phyloP scores from a whole-genome alignment of 2,329 filamentous ascomycete genomes.

The Aspergillus caelatus region DNA sequence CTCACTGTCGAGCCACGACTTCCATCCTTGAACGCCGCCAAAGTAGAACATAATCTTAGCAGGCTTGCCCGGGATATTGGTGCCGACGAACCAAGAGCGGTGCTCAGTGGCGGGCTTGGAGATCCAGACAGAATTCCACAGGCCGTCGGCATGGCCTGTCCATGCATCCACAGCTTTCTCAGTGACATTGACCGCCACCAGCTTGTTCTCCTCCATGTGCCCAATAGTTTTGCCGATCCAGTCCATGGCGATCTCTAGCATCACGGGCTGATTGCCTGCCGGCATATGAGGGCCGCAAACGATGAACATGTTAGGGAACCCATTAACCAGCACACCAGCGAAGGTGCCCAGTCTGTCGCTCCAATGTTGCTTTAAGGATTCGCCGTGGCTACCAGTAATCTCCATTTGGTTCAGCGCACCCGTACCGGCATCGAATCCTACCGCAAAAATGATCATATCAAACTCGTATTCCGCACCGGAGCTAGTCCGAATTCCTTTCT shows the following conservation, averaged over 20 bases:
- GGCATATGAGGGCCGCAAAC: conserved; percentile 13
- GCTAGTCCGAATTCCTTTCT: conserved; percentile 26
- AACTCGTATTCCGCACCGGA: conserved; percentile 24
- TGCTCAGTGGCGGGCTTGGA: conserved; percentile 3
- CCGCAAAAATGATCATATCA: conserved; percentile 31
- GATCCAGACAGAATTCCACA: conserved; percentile 1
- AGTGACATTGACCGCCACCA: neutral
- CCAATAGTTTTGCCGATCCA: conserved; percentile 1
- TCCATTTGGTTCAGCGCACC: conserved; percentile 35
- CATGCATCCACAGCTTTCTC: conserved; percentile 6
- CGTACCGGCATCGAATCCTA: conserved; percentile 46
- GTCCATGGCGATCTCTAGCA: neutral
- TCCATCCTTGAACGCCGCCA: conserved; percentile 2
- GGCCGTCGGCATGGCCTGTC: neutral
- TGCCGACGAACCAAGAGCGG: conserved; percentile 11
- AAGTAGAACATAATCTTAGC: conserved; percentile 11
- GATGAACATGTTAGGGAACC: conserved; percentile 59
- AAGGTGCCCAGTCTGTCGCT: conserved; percentile 44
- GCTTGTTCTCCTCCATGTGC: conserved; percentile 3
- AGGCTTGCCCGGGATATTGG: conserved; percentile 10
- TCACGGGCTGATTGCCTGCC: conserved; percentile 3
- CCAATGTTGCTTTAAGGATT: conserved; percentile 6
- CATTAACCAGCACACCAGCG: conserved; percentile 50
- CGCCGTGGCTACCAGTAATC: conserved; percentile 31
- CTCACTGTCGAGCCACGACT: conserved; percentile 7